phyloP scores from a whole-genome alignment of 2,329 filamentous ascomycete genomes.

The Epichloe glyceriae region DNA sequence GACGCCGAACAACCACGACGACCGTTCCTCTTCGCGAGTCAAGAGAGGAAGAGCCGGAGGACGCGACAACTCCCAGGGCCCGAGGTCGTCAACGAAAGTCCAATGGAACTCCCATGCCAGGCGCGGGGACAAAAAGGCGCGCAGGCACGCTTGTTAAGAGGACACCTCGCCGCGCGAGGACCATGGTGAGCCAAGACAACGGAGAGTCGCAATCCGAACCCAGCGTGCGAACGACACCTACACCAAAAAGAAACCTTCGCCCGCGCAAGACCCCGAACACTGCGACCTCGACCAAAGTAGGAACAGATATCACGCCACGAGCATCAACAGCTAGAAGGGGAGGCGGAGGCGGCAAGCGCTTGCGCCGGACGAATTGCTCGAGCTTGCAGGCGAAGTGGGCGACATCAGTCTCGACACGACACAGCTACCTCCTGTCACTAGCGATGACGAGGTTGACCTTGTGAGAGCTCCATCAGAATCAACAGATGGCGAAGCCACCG shows the following conservation, averaged over 20 bases:
- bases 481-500: not conserved
- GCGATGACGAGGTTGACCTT: slow-evolving; percentile 18
- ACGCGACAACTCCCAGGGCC: slow-evolving; percentile 25
- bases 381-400: slow-evolving; percentile 12
- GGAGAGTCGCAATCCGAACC: slow-evolving; percentile 12
- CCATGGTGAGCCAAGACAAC: slow-evolving; percentile 15
- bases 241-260: slow-evolving; percentile 14
- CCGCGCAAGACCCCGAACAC: slow-evolving; percentile 15
- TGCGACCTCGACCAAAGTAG: slow-evolving; percentile 12
- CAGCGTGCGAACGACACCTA: slow-evolving; percentile 19
- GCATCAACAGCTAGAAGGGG: slow-evolving; percentile 8
- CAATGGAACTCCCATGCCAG: slow-evolving; percentile 39
- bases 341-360: slow-evolving; percentile 13
- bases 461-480: slow-evolving; percentile 13
- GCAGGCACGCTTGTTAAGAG: slow-evolving; percentile 31
- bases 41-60: slow-evolving; percentile 18
- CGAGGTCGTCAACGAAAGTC: slow-evolving; percentile 35
- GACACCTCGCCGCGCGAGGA: slow-evolving; percentile 22
- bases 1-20: slow-evolving; percentile 31
- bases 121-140: slow-evolving; percentile 29
- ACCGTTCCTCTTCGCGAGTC: slow-evolving; percentile 37
- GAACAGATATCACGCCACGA: slow-evolving; percentile 8
- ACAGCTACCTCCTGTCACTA: slow-evolving; percentile 8
- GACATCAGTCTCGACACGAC: slow-evolving; percentile 8
- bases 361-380: slow-evolving; percentile 15